These are phyloP conservation scores for Magnolia sinica DNA, from an alignment of 164 flowering plant species.

Conservation along the genomic window DNA sequence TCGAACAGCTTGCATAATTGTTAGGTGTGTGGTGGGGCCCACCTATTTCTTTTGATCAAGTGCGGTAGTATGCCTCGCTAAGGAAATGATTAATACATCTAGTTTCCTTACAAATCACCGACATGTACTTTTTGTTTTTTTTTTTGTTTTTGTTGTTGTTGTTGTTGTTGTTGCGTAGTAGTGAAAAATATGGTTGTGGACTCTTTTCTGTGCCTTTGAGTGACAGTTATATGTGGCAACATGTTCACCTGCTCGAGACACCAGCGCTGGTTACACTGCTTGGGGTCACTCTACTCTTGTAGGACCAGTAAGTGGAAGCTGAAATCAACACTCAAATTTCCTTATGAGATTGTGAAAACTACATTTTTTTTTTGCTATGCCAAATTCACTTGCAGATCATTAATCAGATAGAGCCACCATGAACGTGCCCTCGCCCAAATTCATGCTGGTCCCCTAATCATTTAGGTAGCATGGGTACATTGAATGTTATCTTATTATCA, in stretches of 20 bases:
- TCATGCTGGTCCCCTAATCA: neutral
- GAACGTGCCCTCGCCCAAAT: neutral
- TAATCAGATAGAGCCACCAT: neutral
- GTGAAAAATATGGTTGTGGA: neutral
- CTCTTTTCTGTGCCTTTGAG: neutral
- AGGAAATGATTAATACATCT: too few relatives aligned
- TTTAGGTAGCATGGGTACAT: neutral
- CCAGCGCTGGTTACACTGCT: constrained; percentile 71
- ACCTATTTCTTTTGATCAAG: neutral
- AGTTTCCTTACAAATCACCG: too few relatives aligned
- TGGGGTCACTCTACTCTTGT: constrained; percentile 99
- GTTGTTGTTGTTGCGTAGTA: neutral
- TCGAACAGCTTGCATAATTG: too few relatives aligned
- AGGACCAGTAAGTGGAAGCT: constrained; percentile 75
- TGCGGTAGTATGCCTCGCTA: neutral
- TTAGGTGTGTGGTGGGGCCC: neutral
- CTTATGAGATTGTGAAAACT: neutral
- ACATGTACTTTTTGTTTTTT: too few relatives aligned
- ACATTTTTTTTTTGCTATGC: neutral
- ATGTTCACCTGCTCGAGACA: constrained; percentile 95
- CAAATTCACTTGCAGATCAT: neutral
- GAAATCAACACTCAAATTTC: neutral
- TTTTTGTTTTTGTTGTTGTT: too few relatives aligned
- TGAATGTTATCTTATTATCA: neutral
- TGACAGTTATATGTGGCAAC: constrained; percentile 89